Base-by-base conservation (phyloP, 148 eudicot genomes). In the Persicaria tinctoria region DNA sequence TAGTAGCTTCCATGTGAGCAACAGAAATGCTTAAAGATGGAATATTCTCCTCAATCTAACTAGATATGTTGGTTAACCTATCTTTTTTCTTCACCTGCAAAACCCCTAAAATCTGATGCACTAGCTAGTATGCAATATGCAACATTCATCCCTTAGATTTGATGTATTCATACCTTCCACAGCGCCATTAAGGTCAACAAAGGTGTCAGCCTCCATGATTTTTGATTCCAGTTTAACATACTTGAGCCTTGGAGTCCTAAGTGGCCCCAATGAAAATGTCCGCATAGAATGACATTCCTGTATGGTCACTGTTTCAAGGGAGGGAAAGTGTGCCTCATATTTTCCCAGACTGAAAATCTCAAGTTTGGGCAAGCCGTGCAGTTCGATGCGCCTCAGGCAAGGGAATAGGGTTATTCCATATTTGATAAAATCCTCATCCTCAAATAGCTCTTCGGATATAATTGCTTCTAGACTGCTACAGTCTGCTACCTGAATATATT, bases 311-410 rank as follows among this genome's bases (percentile, higher is more conserved):
- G 66, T 60, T 60, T 60, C 66, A 41, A 60, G 8, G 41, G 66
- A 60, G 66, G 66, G 66, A 27, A 60, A 60, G 66, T 60, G 66
- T 9, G 44, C 66, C 66, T 60, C 66, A 1, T 60, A 60, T 12
- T 41, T 60, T 60, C 66, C 66, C 66, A 3, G 6, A 60, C 66
- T 60, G 44, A 60, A 60, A 60, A 13, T 62, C 45, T 11, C 14
- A 10, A 62, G 44, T 23, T 9, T 62, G 6, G 16, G 45, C 44
- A 62, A 62, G 5, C 2, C 1, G 14, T 27, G 1, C 8, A 62
- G 68, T 0, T 62, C 16, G 23, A 62, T 62, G 11, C 6, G 44
- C 68, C 45, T 62, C 4, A 62, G 68, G 2, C 38, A 20, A 23
- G 66, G 66, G 14, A 60, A 60, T 0, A 60, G 2, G 2, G 41